Evolutionary conservation across 1,284 basidiomycete genomes (phyloP).

Genomic region (Ceratobasidium sp.): DNA sequence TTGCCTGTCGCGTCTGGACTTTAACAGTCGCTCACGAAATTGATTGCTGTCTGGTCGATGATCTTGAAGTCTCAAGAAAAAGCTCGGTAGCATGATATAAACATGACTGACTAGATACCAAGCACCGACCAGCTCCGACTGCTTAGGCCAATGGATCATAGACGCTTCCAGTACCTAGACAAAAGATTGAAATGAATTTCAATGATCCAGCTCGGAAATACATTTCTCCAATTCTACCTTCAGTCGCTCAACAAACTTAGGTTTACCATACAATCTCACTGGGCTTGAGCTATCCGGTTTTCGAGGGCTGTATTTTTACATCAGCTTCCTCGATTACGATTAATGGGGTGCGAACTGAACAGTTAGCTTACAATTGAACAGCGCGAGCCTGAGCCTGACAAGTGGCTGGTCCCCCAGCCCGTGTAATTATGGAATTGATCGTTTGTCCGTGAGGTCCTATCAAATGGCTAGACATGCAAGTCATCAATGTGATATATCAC

Average conservation of each 20-base stretch:
- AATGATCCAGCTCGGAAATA: neutral
- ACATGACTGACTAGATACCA: too few species aligned
- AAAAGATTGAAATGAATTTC: neutral
- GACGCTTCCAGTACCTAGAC: too few species aligned
- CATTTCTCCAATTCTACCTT: neutral
- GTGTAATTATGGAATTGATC: neutral
- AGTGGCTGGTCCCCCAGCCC: neutral
- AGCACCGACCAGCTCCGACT: too few species aligned
- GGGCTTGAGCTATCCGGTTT: neutral
- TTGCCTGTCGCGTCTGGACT: too few species aligned
- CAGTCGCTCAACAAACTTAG: neutral
- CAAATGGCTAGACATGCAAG: neutral
- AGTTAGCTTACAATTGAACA: neutral
- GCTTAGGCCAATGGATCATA: too few species aligned
- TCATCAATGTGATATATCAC: too few species aligned
- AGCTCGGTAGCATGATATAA: too few species aligned
- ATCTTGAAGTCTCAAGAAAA: too few species aligned
- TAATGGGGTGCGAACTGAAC: neutral
- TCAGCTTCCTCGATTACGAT: too few species aligned
- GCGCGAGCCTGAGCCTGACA: neutral
- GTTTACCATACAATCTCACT: neutral
- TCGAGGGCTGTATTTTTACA: neutral
- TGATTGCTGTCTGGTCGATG: too few species aligned
- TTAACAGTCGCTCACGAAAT: too few species aligned
- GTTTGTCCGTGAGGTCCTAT: neutral